Base-by-base conservation (phyloP, 257 asterid genomes). In the Thymus mandschuricus region DNA sequence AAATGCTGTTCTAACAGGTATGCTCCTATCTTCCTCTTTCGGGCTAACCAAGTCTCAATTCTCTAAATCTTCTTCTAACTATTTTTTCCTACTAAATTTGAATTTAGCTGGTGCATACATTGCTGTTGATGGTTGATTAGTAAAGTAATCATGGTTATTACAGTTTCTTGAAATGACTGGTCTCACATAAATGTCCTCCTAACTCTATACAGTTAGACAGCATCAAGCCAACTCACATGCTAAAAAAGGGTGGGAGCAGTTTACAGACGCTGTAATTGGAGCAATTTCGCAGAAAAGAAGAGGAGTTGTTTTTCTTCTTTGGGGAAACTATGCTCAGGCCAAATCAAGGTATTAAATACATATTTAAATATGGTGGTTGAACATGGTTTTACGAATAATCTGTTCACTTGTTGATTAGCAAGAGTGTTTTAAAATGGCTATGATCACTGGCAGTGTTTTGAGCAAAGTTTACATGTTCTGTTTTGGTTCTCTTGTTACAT, bases 301-400 rank as follows among this genome's bases (percentile, higher is more conserved):
- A 50, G 99, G 99, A 76, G 96, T 95, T 69, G 92, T 95, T 71
- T 95, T 95, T 80, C 86, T 95, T 69, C 97, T 95, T 66, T 95
- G 99, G 99, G 99, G 99, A 76, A 95, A 95, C 81, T 89, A 92
- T 72, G 96, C 99, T 40, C 97, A 92, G 78, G 94, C 96, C 70
- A 93, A 93, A 84, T 84, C 94, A 58, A 74, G 91, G 98, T 89
- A 84, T 49, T 51, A 49, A 5, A 54, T 29, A 35, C 73, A 46
- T 58, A 43, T 43, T 34, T 43, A 35, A 64, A 21, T 62, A 30
- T 58, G 15, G 55, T 40, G 13, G 52, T 41, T 64, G 5, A 30
- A 31, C 41, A 72, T 38, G 70, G 51, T 31, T 66, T 11, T 35
- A 45, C 27, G 27, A 29, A 65, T n/a, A 40, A 30, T 10, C 3